Base-by-base conservation (phyloP, 257 asterid species). In the Phtheirospermum japonicum region DNA sequence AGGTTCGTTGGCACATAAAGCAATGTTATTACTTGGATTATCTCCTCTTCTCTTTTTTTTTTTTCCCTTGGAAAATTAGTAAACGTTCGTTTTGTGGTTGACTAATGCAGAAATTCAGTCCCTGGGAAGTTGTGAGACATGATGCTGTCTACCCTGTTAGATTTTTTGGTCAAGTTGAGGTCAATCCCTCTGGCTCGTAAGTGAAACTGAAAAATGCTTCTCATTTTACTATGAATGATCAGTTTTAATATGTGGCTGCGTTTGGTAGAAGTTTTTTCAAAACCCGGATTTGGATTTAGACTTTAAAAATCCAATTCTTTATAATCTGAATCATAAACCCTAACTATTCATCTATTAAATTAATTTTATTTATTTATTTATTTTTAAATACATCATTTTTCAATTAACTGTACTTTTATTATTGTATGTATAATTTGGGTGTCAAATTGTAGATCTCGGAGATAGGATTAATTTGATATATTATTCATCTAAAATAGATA, bases 51-150 rank as follows among this genome's bases (percentile, higher is more conserved):
- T 17, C n/a, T n/a, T n/a, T 23, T 61, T 19, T 67, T 23, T 23
- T 23, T 3, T 3, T 23, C 28, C 28, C 28, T 19, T 48, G 11
- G 12, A 55, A 57, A 51, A 26, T 17, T 64, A 30, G 33, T 69
- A 65, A 72, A 30, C 34, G 60, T 59, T 65, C 12, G 9, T 68
- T 52, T 65, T 61, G 34, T 61, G 63, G 14, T 73, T 57, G 59
- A 65, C 54, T 51, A 37, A 59, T 76, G 79, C 95, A 92, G 97
- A 93, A 89, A 62, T 93, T 87, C 78, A 93, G 99, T 71, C 99
- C 99, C 43, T 93, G 99, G 99, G 99, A 93, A 76, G 71, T 89
- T 77, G 87, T 73, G 68, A 83, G 99, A 76, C 97, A 89, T 77
- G 97, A 93, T 81, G 77, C 89, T 49, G 86, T 93, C 70, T 89